Percentiles rank a stretch among this genome's conserved stretches.
These are phyloP conservation scores for Dictyophora rubrovolvata DNA, from an alignment of 768 basidiomycete genomes.

Conservation along the genomic window DNA sequence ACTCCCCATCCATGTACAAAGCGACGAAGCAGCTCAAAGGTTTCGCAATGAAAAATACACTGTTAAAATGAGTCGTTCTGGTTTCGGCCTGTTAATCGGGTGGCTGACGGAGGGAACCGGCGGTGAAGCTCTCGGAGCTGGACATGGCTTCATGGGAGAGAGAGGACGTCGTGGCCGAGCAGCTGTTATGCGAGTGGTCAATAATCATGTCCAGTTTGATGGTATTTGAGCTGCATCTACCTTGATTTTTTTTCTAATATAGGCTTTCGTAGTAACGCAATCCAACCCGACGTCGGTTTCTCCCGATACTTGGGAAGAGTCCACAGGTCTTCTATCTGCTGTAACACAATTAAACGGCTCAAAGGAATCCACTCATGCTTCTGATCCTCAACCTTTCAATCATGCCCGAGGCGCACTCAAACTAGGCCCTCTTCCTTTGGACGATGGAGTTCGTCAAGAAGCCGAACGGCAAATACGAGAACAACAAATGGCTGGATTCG, in stretches of 20 bases:
- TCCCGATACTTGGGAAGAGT: conserved; percentile 70
- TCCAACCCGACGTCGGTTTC: conserved; percentile 56
- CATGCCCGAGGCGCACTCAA: conserved; percentile 67
- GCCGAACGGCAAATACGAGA: conserved; percentile 72
- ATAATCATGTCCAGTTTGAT: conserved; percentile 85
- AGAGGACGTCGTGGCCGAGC: conserved; percentile 78
- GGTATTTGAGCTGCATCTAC: conserved; percentile 37
- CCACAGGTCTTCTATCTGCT: conserved; percentile 72
- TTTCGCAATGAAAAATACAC: conserved; percentile 88
- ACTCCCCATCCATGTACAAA: conserved; percentile 74
- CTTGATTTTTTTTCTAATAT: conserved; percentile 3
- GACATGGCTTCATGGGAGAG: conserved; percentile 72
- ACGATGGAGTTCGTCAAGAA: conserved; percentile 73
- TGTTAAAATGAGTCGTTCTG: conserved; percentile 81
- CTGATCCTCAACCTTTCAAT: conserved; percentile 69
- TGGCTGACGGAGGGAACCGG: conserved; percentile 94
- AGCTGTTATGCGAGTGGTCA: conserved; percentile 87
- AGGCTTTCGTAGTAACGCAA: conserved; percentile 49
- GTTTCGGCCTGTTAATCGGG: conserved; percentile 83
- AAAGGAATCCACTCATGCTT: conserved; percentile 29
- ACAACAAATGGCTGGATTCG: conserved; percentile 66
- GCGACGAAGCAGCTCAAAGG: conserved; percentile 71
- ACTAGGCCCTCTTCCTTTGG: conserved; percentile 71
- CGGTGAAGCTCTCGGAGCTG: conserved; percentile 72
- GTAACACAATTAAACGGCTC: conserved; percentile 52